phyloP scores from a whole-genome alignment of 768 basidiomycete genomes.

The Mycena pura region DNA sequence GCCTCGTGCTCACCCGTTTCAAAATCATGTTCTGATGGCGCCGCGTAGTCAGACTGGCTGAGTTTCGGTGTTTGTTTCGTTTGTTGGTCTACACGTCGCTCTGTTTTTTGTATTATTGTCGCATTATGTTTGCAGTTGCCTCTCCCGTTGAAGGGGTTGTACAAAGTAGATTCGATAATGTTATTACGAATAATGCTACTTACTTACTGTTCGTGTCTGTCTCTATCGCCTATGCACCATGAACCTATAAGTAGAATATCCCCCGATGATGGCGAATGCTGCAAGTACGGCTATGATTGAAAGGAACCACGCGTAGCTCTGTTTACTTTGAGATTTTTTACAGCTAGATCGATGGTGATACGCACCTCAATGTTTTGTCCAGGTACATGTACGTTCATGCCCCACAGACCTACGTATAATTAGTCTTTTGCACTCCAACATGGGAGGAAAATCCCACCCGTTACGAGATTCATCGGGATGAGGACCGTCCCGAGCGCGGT shows the following conservation, averaged over 20 bases:
- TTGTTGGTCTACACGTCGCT: slow-evolving; percentile 1
- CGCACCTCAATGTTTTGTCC: slow-evolving; percentile 68
- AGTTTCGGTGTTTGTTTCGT: neutral
- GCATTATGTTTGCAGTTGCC: slow-evolving; percentile 11
- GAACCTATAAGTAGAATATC: slow-evolving; percentile 79
- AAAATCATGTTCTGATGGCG: slow-evolving; percentile 13
- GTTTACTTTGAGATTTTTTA: neutral
- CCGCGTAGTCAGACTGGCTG: neutral
- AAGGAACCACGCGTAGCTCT: slow-evolving; percentile 83
- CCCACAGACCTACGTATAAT: slow-evolving; percentile 75
- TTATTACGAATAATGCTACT: slow-evolving; percentile 21
- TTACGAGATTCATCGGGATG: slow-evolving; percentile 96
- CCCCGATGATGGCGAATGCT: slow-evolving; percentile 83
- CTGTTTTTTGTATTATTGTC: slow-evolving; percentile 20
- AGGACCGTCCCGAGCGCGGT: slow-evolving; percentile 98
- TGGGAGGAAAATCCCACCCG: slow-evolving; percentile 55
- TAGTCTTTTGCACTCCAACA: neutral
- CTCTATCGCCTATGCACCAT: slow-evolving; percentile 56
- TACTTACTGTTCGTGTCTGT: too few species aligned
- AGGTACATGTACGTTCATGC: slow-evolving; percentile 98
- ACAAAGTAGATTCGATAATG: slow-evolving; percentile 13
- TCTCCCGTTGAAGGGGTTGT: slow-evolving; percentile 13
- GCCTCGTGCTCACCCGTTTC: slow-evolving; percentile 15
- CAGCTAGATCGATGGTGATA: slow-evolving; percentile 18
- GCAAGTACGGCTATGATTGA: slow-evolving; percentile 84